phyloP scores from a whole-genome alignment of 441 rosid genomes.

The Kokia cookei region DNA sequence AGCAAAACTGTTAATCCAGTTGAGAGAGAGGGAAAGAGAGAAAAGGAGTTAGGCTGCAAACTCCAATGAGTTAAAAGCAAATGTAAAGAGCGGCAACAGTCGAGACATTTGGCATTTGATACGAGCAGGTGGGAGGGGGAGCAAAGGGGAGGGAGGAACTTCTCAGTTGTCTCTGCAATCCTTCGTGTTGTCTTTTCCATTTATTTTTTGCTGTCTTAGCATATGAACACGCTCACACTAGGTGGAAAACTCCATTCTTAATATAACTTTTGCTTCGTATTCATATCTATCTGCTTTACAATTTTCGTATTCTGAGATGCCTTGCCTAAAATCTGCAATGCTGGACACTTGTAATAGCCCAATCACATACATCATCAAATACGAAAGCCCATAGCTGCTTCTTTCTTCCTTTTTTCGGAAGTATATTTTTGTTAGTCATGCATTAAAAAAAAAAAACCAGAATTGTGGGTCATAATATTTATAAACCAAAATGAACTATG shows the following conservation, averaged over 20 bases:
- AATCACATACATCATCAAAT: too few species aligned
- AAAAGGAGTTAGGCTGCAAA: conserved; percentile 26
- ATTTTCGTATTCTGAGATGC: too few species aligned
- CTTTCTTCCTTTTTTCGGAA: too few species aligned
- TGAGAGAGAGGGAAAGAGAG: conserved; percentile 8
- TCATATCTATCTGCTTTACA: not conserved
- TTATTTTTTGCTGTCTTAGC: conserved; percentile 11
- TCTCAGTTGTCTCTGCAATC: conserved; percentile 19
- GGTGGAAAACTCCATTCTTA: conserved; percentile 8
- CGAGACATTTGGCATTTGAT: conserved; percentile 15
- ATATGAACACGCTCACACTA: conserved; percentile 12
- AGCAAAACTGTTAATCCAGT: conserved; percentile 26
- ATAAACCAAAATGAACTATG: too few species aligned
- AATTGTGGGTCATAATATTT: too few species aligned
- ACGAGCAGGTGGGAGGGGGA: not conserved
- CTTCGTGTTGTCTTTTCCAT: conserved; percentile 17
- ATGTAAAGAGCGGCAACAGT: conserved; percentile 48
- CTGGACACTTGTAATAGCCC: too few species aligned
- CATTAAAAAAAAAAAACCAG: too few species aligned
- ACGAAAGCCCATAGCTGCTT: too few species aligned
- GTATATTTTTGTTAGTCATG: too few species aligned
- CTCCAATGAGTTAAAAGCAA: conserved; percentile 40
- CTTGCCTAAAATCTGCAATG: too few species aligned
- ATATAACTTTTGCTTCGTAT: not conserved
- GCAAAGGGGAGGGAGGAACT: conserved; percentile 20